These are phyloP conservation scores for Carex sylvatica DNA, from an alignment of 202 grass and related monocot species.

Conservation along the genomic window DNA sequence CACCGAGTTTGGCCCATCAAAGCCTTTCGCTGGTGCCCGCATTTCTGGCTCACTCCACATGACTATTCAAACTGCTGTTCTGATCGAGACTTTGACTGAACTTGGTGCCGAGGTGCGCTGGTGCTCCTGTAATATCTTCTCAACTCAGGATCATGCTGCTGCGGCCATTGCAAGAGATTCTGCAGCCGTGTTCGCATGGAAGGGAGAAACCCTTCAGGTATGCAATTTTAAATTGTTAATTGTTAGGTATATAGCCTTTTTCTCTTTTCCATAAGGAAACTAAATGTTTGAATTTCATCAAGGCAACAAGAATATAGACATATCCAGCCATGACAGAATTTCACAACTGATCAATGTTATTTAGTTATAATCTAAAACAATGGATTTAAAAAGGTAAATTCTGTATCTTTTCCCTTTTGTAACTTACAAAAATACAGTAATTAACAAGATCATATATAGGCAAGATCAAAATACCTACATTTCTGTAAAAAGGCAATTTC, in stretches of 20 bases:
- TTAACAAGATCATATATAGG: background rate
- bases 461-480: background rate
- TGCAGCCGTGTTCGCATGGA: conserved; percentile 46
- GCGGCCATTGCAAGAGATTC: conserved; percentile 46
- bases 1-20: conserved; percentile 31
- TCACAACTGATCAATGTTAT: background rate
- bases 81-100: conserved; percentile 43
- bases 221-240: background rate
- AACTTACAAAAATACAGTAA: background rate
- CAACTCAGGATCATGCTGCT: conserved; percentile 50
- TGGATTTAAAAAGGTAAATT: background rate
- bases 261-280: background rate
- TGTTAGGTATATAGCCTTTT: background rate
- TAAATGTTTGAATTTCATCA: background rate
- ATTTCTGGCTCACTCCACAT: conserved; percentile 52
- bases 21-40: conserved; percentile 31
- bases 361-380: background rate
- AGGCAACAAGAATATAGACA: background rate
- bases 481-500: background rate
- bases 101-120: conserved; percentile 43
- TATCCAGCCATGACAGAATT: background rate
- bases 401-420: background rate
- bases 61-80: conserved; percentile 49
- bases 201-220: conserved; percentile 42
- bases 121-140: conserved; percentile 48